Percentiles rank a stretch among this genome's conserved stretches.
Evolutionary conservation across 352 stramenopile genomes (phyloP).

Genomic region (Phytophthora idaei): DNA sequence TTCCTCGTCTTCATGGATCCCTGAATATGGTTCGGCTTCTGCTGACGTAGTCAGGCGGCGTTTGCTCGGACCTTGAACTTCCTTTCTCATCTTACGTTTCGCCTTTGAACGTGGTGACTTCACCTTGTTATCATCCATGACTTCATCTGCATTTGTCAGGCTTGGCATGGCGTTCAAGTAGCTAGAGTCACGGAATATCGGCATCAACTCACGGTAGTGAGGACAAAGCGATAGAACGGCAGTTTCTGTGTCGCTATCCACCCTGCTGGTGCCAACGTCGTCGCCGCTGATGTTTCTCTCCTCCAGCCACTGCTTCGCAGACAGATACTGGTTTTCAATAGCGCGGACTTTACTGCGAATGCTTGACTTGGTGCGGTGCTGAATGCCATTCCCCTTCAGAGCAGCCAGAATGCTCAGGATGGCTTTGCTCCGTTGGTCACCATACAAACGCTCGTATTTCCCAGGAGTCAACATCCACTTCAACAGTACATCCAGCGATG

Average conservation of each 20-base stretch:
- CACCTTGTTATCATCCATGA: neutral
- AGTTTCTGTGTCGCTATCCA: conserved; percentile 17
- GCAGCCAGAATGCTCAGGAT: conserved; percentile 15
- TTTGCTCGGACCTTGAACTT: neutral
- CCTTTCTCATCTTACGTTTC: conserved; percentile 9
- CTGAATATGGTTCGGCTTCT: neutral
- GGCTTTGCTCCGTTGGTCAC: neutral
- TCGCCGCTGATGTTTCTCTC: neutral
- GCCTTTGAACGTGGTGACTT: neutral
- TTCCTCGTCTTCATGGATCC: neutral
- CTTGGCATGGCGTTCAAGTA: conserved; percentile 7
- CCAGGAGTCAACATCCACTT: conserved; percentile 35
- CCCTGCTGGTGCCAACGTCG: conserved; percentile 5
- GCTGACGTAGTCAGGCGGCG: neutral
- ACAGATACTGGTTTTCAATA: conserved; percentile 28
- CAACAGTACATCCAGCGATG: conserved; percentile 40
- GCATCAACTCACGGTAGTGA: conserved; percentile 29
- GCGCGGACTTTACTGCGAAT: conserved; percentile 18
- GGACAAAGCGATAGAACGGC: conserved; percentile 31
- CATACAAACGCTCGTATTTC: conserved; percentile 39
- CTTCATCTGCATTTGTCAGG: neutral
- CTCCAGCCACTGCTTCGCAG: conserved; percentile 23
- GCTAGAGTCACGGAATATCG: conserved; percentile 10
- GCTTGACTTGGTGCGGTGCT: conserved; percentile 15
- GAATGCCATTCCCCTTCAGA: conserved; percentile 18